These are phyloP conservation scores for Cladophialophora carrionii DNA, from an alignment of 2,329 filamentous ascomycete genomes.

Conservation along the genomic window DNA sequence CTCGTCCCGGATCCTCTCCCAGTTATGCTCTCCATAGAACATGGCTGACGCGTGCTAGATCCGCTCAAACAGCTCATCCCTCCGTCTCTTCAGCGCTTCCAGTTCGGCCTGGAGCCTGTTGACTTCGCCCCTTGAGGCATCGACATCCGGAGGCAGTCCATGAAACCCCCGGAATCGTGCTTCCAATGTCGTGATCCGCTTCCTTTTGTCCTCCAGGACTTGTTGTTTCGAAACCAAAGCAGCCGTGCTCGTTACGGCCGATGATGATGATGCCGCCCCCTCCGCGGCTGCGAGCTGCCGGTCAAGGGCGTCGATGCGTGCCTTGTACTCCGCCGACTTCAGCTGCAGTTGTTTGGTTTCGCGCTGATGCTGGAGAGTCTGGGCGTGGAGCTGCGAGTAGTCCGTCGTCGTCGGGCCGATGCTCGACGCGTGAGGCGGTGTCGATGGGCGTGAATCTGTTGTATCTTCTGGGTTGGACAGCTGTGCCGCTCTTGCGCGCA, in stretches of 20 bases:
- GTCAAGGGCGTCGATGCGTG: slow-evolving; percentile 54
- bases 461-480: background rate
- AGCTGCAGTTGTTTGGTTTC: slow-evolving; percentile 67
- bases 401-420: slow-evolving; percentile 49
- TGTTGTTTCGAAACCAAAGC: slow-evolving; percentile 14
- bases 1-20: no score
- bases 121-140: slow-evolving; percentile 70
- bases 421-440: slow-evolving; percentile 43
- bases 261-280: background rate
- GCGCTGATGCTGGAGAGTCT: slow-evolving; percentile 74
- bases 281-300: slow-evolving; percentile 35
- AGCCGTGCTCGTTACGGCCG: background rate
- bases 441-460: slow-evolving; percentile 4
- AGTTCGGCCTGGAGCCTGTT: slow-evolving; percentile 69
- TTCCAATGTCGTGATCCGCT: slow-evolving; percentile 62
- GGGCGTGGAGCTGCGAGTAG: slow-evolving; percentile 56
- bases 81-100: slow-evolving; percentile 60
- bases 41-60: slow-evolving; percentile 1
- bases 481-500: background rate
- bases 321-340: slow-evolving; percentile 69
- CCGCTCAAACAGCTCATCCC: slow-evolving; percentile 76
- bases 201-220: slow-evolving; percentile 47
- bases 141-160: slow-evolving; percentile 71
- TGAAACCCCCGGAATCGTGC: slow-evolving; percentile 68
- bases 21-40: background rate